Evolutionary conservation across 2,329 filamentous ascomycete genomes (phyloP), one percentile per base, ranked within the genome.

Genomic region (Colletotrichum spaethianum): DNA sequence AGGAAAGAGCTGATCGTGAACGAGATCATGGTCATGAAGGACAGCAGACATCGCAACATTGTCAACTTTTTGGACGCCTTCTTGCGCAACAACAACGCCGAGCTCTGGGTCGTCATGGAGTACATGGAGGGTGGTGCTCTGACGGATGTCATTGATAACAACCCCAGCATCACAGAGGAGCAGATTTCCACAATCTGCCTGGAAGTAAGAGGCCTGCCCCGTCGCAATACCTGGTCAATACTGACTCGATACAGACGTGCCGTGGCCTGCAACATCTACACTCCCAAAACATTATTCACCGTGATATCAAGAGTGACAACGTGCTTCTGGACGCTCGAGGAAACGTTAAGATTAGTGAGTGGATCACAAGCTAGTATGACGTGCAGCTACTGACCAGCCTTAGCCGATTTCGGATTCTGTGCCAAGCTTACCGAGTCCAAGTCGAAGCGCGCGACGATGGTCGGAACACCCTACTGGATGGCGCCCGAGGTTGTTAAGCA

Each of bases 51-150:
- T 82, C 92, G 93, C 73, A 99, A 99, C 83, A 99, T 99, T 86
- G 96, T 99, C 83, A 99, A 99, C 84, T 99, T 98, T 85, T 86
- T 99, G 42, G 96, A 99, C 77, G 95, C 96, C 4, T 99, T 98
- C 87, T 85, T 99, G 79, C 94, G 96, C 79, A 97, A 98, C 82
- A 96, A 96, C 82, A 95, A 94, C 78, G 90, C 93, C 66, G 96
- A 99, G 82, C 89, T 99, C n/a, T 99, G 96, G 96, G 95, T 99
- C 14, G 96, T 99, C 63, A 98, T 99, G 96, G 96, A 99, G 85
- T 99, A 95, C 79, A 99, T 99, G 96, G 96, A 99, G 84, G 96
- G 96, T 78, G 96, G 96, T 84, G 94, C 96, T 74, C 86, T 99
- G 82, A 99, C 96, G 1, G 96, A 99, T 86, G 95, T 99, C 73